These are phyloP conservation scores for Microbotryum intermedium DNA, from an alignment of 1,284 basidiomycete genomes.

Conservation along the genomic window DNA sequence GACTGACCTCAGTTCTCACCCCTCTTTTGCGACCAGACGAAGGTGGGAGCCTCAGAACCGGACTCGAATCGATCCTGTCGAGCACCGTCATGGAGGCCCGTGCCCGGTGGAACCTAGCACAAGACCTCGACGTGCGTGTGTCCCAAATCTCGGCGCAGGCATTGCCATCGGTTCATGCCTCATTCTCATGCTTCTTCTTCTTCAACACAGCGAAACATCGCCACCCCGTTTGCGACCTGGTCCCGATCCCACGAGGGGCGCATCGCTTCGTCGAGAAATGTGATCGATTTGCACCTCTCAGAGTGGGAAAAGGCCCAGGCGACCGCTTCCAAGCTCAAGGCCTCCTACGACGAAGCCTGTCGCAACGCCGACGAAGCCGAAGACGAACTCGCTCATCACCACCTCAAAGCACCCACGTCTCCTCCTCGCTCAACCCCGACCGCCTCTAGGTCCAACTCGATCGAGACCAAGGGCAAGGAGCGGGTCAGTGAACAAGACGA, in stretches of 20 bases:
- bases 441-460: not conserved
- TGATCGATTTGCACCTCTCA: conserved; percentile 4
- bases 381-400: conserved; percentile 22
- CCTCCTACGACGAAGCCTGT: conserved; percentile 18
- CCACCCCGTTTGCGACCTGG: conserved; percentile 24
- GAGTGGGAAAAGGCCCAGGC: conserved; percentile 9
- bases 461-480: conserved; percentile 2
- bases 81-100: conserved; percentile 11
- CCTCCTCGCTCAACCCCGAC: not conserved
- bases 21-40: conserved; percentile 15
- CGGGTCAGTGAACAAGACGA: not conserved
- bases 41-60: conserved; percentile 14
- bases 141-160: not conserved
- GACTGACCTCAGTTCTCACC: not conserved
- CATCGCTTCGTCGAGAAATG: conserved; percentile 2
- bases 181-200: not conserved
- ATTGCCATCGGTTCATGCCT: not conserved
- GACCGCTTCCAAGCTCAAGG: conserved; percentile 3
- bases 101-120: conserved; percentile 11
- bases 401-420: not conserved
- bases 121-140: conserved; percentile 15
- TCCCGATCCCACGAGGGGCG: conserved; percentile 17
- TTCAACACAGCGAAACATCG: conserved; percentile 12
- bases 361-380: conserved; percentile 13
- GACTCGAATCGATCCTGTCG: conserved; percentile 22